Base-by-base conservation (phyloP, 331 rosid genomes). In the Telfairia occidentalis region DNA sequence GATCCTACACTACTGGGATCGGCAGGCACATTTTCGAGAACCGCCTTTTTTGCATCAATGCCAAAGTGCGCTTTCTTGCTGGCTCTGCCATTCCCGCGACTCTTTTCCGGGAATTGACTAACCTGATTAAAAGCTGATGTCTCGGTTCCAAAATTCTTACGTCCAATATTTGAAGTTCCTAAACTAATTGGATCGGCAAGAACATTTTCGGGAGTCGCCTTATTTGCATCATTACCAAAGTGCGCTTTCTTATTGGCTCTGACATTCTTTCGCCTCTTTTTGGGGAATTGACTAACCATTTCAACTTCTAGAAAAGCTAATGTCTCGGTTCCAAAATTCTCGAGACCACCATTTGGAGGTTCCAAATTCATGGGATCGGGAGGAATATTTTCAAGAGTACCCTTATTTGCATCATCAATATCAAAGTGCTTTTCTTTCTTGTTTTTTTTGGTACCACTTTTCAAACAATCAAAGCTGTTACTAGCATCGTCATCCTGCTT, bases 1-100 rank as follows among this genome's bases (percentile, higher is more conserved):
- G 57, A 61, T 78, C 80, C 87, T 63, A 72, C 77, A 69, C 70
- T 61, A 24, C 50, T 66, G 28, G 88, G 80, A 75, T 77, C 85
- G 21, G 73, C 76, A 38, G 30, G 52, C 77, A 77, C 75, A 75
- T 77, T 80, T 79, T 76, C 81, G 67, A 78, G 59, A 21, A 82
- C 57, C 73, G 64, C 64, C 52, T 80, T 78, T 24, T 48, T 35
- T 40, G 76, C 70, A 59, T 76, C 65, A 7, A 75, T 59, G 78
- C 77, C 66, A 16, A 75, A 71, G 67, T 34, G 71, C 57, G 71
- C 63, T 76, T 58, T 67, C 73, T 67, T 86, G 85, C 84, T 86
- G 40, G 54, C 37, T 67, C 35, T 69, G 52, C 45, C 76, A 66
- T 74, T 82, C 45, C 38, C 67, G 73, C 73, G 79, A 50, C 50